Base-by-base conservation (phyloP, 768 basidiomycete genomes). In the Mycena albidolilacea region DNA sequence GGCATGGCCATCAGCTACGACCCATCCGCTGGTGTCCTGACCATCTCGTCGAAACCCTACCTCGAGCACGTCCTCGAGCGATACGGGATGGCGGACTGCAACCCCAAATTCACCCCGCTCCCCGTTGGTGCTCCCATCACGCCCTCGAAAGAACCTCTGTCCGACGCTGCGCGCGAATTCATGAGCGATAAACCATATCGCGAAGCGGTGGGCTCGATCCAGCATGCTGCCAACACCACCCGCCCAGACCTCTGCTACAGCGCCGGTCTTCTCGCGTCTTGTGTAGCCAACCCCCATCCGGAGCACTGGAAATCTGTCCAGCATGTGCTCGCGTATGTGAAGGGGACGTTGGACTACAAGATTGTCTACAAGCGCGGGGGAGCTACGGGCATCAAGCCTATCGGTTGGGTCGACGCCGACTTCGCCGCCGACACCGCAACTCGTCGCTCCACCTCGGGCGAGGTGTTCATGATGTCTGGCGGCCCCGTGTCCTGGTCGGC, bases 131-230 rank as follows among this genome's bases (percentile, higher is more conserved):
- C 71, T 30, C 41, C 14, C 5, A 75, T 80, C 46, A 54, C 68
- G 12, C 58, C 71, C 14, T n/a, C 55, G 0, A 61, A 74, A 58
- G 55, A 60, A 7, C 76, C 75, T 0, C 21, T 48, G 3, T 63
- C 70, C 35, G 39, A 48, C 2, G 63, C 38, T 5, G 71, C 78
- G 23, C 9, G 41, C 46, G 54, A 30, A 39, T 76, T 72, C 54
- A 82, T 82, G 79, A 43, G 50, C 43, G 74, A 78, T 72, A 79
- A 80, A 23, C 80, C 76, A 0, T 82, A 81, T 50, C 64, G 71
- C 1, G 68, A 79, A 48, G 74, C 71, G 0, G 73, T 81, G 2
- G 77, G 81, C 0, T 67, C 77, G 0, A 44, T 80, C n/a, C 78
- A 77, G 70, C 79, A 77, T 54, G 59, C 73, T 2, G 62, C 77